Percentiles rank a stretch among this genome's conserved stretches.
These are phyloP conservation scores for Phytopythium delawarense DNA, from an alignment of 352 stramenopile genomes.

Conservation along the genomic window DNA sequence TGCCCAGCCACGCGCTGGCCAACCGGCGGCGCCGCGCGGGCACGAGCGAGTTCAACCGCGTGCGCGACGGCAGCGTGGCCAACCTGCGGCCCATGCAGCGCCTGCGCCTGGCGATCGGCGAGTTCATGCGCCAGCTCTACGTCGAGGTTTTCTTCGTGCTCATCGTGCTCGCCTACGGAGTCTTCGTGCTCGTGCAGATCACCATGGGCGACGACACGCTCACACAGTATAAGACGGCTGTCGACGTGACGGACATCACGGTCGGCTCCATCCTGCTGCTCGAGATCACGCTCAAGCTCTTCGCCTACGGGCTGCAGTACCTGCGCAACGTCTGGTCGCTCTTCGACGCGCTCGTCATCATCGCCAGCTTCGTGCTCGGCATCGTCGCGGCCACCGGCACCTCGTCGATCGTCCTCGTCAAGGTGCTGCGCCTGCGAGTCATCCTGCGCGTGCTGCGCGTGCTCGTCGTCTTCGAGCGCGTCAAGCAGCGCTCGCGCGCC, in stretches of 20 bases:
- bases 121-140: conserved; percentile 81
- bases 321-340: conserved; percentile 65
- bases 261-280: conserved; percentile 80
- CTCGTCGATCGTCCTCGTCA: conserved; percentile 54
- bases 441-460: conserved; percentile 77
- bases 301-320: conserved; percentile 69
- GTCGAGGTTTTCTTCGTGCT: conserved; percentile 88
- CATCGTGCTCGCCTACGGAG: conserved; percentile 80
- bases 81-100: conserved; percentile 35
- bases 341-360: conserved; percentile 79
- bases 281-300: conserved; percentile 78
- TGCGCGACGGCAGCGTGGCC: conserved; percentile 25
- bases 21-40: conserved; percentile 32
- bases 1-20: not conserved
- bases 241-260: conserved; percentile 80
- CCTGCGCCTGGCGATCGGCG: conserved; percentile 48
- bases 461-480: conserved; percentile 84
- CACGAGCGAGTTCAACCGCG: conserved; percentile 28
- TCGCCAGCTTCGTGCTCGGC: conserved; percentile 72
- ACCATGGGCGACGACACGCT: conserved; percentile 58
- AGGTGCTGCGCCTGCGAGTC: conserved; percentile 67
- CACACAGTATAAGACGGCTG: conserved; percentile 49
- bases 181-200: conserved; percentile 84
- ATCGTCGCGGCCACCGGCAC: conserved; percentile 57
- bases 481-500: conserved; percentile 70